phyloP scores from a whole-genome alignment of 371 early-diverging fungal genomes.

The Mortierella sp. region DNA sequence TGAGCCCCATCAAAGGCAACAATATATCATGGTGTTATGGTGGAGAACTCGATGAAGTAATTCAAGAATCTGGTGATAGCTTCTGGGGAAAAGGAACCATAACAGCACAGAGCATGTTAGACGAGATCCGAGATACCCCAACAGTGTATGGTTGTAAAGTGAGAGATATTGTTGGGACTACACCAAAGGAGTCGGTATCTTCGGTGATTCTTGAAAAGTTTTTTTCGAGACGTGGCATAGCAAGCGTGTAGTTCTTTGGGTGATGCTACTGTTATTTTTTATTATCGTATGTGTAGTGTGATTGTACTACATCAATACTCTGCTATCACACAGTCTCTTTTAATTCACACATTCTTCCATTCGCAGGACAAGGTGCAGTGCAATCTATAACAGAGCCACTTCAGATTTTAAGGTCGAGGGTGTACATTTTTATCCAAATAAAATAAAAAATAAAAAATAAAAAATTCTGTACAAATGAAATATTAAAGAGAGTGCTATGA shows the following conservation, averaged over 20 bases:
- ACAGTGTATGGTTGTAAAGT: slow-evolving; percentile 36
- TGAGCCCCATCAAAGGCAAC: slow-evolving; percentile 35
- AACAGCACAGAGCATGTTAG: slow-evolving; percentile 14
- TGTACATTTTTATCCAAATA: no score
- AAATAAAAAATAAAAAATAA: no score
- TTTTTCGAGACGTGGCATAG: slow-evolving; percentile 44
- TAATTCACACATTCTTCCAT: slow-evolving; percentile 28
- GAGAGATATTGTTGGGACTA: slow-evolving; percentile 33
- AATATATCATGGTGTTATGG: slow-evolving; percentile 50
- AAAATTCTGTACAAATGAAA: background rate
- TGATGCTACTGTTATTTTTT: slow-evolving; percentile 25
- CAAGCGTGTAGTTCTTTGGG: slow-evolving; percentile 44
- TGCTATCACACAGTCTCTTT: slow-evolving; percentile 23
- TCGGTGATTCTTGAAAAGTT: slow-evolving; percentile 42
- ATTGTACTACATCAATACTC: background rate
- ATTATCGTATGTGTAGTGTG: background rate
- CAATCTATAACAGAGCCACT: slow-evolving; percentile 35
- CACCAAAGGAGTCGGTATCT: slow-evolving; percentile 36
- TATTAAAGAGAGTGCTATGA: background rate
- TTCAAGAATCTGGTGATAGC: background rate
- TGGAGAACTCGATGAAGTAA: slow-evolving; percentile 11
- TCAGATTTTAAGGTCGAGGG: slow-evolving; percentile 12
- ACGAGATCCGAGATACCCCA: slow-evolving; percentile 12
- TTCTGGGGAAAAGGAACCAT: slow-evolving; percentile 18
- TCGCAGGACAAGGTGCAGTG: slow-evolving; percentile 48